Base-by-base conservation (phyloP, 2,329 filamentous ascomycete genomes). In the Geoglossum cookeanum region DNA sequence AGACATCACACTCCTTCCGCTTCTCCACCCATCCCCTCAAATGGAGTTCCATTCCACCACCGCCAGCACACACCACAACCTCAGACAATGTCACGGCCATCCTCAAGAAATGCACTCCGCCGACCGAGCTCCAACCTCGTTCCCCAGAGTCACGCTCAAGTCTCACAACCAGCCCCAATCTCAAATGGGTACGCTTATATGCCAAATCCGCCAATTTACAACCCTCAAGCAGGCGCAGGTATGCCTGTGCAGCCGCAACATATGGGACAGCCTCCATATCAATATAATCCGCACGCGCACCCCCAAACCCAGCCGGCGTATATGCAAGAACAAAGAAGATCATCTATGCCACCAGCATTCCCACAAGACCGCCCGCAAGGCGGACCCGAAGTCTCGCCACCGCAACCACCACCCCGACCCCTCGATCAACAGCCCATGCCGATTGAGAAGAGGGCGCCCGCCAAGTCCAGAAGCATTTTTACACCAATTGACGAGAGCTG, bases 401-500 rank as follows among this genome's bases (percentile, higher is more conserved):
- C 80, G 35, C 79, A 81, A 56, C 74, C 75, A 44, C 74, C 77
- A 39, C 73, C 74, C 69, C 63, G 79, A 15, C 74, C 80, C 52
- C 72, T 76, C 1, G 76, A 80, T 55, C 77, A 79, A 57, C 74
- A 73, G 57, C 59, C 68, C 22, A 62, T 63, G 39, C 55, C 65
- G 55, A 6, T 52, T 17, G 49, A 53, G 32, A 53, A 53, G 17
- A 33, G 49, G 22, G 49, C 49, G 22, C 49, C 49, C 17, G 49
- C 49, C 30, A 90, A 90, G 68, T 84, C 84, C 27, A 84, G 90
- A 67, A 96, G 90, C 68, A 97, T 98, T 59, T 97, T 97, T 67
- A 98, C 92, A 0, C 92, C 92, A 0, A 94, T 98, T 61, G 92
- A 97, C 64, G 90, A 95, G 67, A 89, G 85, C 64, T 80, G 87